phyloP scores from a whole-genome alignment of 495 filamentous ascomycete genomes.

The Hypoxylon perforatum region DNA sequence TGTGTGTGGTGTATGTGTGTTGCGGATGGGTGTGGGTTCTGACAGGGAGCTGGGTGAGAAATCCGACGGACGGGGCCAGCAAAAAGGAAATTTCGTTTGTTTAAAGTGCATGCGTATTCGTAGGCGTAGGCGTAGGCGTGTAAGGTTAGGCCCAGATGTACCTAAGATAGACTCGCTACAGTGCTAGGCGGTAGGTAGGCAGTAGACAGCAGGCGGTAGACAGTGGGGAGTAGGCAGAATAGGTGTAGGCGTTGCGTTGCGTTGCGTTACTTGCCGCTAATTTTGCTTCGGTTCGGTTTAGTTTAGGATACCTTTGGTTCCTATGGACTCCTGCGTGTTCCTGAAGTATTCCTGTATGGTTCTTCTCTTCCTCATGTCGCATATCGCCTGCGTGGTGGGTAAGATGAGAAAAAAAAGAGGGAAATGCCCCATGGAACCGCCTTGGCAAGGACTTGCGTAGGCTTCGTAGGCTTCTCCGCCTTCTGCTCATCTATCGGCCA shows the following conservation, averaged over 20 bases:
- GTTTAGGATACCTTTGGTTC: too few species aligned
- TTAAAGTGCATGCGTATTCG: conserved; percentile 22
- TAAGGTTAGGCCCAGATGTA: too few species aligned
- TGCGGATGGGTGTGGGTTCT: neutral
- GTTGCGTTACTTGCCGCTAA: too few species aligned
- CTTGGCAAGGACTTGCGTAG: conserved; percentile 33
- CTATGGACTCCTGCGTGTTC: too few species aligned
- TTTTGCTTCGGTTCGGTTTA: too few species aligned
- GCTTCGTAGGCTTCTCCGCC: conserved; percentile 44
- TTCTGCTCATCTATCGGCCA: conserved; percentile 1
- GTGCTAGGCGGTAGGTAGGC: too few species aligned
- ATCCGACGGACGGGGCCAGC: neutral
- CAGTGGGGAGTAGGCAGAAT: too few species aligned
- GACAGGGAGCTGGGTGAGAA: neutral
- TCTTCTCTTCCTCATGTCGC: too few species aligned
- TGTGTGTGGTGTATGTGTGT: conserved; percentile 1
- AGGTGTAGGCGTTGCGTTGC: too few species aligned
- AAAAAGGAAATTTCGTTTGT: neutral
- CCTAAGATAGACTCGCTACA: too few species aligned
- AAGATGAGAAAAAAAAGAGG: conserved; percentile 18
- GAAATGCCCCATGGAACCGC: conserved; percentile 8
- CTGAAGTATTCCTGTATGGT: too few species aligned
- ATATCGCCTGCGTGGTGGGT: conserved; percentile 10
- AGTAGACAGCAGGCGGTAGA: too few species aligned
- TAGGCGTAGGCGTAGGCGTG: neutral